phyloP scores from a whole-genome alignment of 2,329 filamentous ascomycete genomes.

The Diaporthe capsici region DNA sequence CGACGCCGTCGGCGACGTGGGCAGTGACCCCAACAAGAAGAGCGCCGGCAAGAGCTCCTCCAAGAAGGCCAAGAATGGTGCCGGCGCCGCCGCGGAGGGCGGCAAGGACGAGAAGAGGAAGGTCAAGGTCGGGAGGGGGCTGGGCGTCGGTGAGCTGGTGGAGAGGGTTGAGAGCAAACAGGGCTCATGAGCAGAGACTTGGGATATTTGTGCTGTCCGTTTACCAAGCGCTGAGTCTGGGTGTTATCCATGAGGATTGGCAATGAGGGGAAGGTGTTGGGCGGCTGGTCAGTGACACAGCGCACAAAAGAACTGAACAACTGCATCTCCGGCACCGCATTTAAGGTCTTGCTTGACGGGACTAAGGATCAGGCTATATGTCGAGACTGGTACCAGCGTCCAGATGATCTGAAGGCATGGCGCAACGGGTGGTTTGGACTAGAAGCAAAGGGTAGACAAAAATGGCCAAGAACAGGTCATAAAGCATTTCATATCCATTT shows the following conservation, averaged over 20 bases:
- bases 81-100: constrained; percentile 45
- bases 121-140: constrained; percentile 84
- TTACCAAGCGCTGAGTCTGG: no score
- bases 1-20: constrained; percentile 77
- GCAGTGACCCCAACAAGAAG: constrained; percentile 57
- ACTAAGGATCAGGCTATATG: background rate
- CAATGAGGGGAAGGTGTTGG: background rate
- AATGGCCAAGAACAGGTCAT: background rate
- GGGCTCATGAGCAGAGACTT: constrained; percentile 44
- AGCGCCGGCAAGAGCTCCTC: constrained; percentile 40
- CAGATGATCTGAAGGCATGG: constrained; percentile 14
- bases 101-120: constrained; percentile 77
- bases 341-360: background rate
- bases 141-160: constrained; percentile 85
- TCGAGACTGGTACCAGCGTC: background rate
- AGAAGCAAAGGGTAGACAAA: constrained; percentile 35
- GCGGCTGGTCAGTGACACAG: background rate
- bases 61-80: constrained; percentile 54
- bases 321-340: background rate
- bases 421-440: constrained; percentile 9
- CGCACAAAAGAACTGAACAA: background rate
- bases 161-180: constrained; percentile 77
- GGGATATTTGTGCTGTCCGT: background rate
- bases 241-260: background rate
- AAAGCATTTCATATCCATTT: background rate